Percentiles rank a stretch among this genome's conserved stretches.
phyloP scores from a whole-genome alignment of 495 filamentous ascomycete genomes.

The Daldinia caldariorum region DNA sequence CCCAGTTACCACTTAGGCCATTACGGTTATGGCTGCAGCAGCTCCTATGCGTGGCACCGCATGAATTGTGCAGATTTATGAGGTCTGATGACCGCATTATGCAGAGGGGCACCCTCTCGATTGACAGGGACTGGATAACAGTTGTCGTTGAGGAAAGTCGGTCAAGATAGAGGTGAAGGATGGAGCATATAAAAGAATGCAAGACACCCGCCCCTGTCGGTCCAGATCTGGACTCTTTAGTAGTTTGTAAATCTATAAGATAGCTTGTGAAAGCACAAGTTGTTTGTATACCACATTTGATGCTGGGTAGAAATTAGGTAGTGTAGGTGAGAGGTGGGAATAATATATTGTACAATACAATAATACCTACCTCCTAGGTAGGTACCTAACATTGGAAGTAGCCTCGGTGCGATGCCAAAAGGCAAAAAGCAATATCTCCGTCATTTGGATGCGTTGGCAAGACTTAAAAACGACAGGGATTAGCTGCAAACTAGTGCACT shows the following conservation, averaged over 20 bases:
- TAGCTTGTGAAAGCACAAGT: background rate
- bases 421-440: slow-evolving; percentile 4
- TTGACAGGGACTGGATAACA: slow-evolving; percentile 36
- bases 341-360: too few relatives aligned
- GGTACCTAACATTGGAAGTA: slow-evolving; percentile 8
- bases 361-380: too few relatives aligned
- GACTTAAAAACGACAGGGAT: slow-evolving; percentile 27
- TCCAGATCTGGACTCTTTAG: background rate
- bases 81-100: slow-evolving; percentile 43
- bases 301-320: too few relatives aligned
- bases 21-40: background rate
- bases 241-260: background rate
- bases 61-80: slow-evolving; percentile 32
- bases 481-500: slow-evolving; percentile 42
- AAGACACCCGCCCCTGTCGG: background rate
- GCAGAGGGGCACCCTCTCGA: slow-evolving; percentile 28
- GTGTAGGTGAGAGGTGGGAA: too few relatives aligned
- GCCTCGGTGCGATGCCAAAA: slow-evolving; percentile 29
- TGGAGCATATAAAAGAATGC: background rate
- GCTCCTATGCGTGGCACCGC: slow-evolving; percentile 21
- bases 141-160: slow-evolving; percentile 34
- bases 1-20: background rate
- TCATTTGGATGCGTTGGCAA: slow-evolving; percentile 39
- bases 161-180: slow-evolving; percentile 30
- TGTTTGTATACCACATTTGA: background rate